phyloP scores from a whole-genome alignment of 352 stramenopile genomes.

The Phytopythium chamaehyphon region DNA sequence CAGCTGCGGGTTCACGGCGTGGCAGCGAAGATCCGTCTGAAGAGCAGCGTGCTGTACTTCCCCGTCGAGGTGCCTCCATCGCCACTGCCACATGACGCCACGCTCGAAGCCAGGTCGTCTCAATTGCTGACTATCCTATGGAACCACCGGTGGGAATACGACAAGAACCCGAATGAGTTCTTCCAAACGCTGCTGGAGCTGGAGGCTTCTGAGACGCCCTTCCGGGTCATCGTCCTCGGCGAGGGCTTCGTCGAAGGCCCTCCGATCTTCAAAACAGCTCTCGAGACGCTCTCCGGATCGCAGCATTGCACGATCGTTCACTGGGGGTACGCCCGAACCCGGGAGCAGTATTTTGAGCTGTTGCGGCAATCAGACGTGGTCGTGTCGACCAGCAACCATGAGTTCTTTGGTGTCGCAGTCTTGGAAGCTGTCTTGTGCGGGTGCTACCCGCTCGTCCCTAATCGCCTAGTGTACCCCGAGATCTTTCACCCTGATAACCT shows the following conservation, averaged over 20 bases:
- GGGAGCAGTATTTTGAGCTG: slow-evolving; percentile 32
- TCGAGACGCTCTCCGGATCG: slow-evolving; percentile 17
- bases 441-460: slow-evolving; percentile 45
- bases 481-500: slow-evolving; percentile 27
- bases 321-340: slow-evolving; percentile 31
- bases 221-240: slow-evolving; percentile 41
- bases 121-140: slow-evolving; percentile 33
- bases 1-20: slow-evolving; percentile 23
- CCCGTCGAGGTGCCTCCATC: slow-evolving; percentile 19
- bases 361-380: slow-evolving; percentile 32
- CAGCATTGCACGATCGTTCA: slow-evolving; percentile 23
- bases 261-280: slow-evolving; percentile 19
- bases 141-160: slow-evolving; percentile 58
- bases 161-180: slow-evolving; percentile 54
- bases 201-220: slow-evolving; percentile 10
- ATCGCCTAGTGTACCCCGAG: slow-evolving; percentile 47
- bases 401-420: slow-evolving; percentile 55
- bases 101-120: neutral
- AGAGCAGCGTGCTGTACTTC: slow-evolving; percentile 40
- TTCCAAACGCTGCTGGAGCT: slow-evolving; percentile 41
- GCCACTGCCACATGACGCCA: neutral
- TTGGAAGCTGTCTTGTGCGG: slow-evolving; percentile 43
- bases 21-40: slow-evolving; percentile 14
- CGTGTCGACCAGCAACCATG: slow-evolving; percentile 49
- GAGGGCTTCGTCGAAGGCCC: slow-evolving; percentile 29